Evolutionary conservation across 2,329 filamentous ascomycete species (phyloP).

Genomic region (Sporothrix phasma): DNA sequence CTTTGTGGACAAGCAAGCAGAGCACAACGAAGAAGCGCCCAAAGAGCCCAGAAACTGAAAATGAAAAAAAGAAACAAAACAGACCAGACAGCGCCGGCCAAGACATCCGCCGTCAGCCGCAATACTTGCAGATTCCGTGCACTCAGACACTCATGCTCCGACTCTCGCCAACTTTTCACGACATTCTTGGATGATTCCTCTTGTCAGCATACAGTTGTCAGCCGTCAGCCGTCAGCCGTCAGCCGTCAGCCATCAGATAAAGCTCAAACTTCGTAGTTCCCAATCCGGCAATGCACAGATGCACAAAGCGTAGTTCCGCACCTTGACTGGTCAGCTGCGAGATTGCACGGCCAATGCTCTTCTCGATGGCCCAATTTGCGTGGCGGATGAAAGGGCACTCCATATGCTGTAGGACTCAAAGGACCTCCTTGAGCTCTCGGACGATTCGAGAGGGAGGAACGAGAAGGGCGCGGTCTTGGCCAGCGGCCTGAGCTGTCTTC

Average conservation of each 20-base stretch:
- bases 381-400: conserved; percentile 3
- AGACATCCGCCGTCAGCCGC: neutral
- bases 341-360: conserved; percentile 1
- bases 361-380: neutral
- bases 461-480: conserved; percentile 4
- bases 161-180: neutral
- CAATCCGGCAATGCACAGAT: neutral
- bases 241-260: neutral
- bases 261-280: neutral
- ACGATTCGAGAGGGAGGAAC: neutral
- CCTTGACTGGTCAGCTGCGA: neutral
- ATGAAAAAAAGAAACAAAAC: no score
- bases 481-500: neutral
- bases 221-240: no score
- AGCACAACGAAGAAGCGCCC: neutral
- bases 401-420: conserved; percentile 12
- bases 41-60: neutral
- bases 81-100: neutral
- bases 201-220: neutral
- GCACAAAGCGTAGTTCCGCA: neutral
- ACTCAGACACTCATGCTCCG: neutral
- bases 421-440: conserved; percentile 4
- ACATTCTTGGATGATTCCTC: neutral
- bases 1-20: neutral
- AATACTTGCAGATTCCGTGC: neutral